Evolutionary conservation across 169 alveolate species (phyloP).

Genomic region (Pseudocohnilembus persalinus): DNA sequence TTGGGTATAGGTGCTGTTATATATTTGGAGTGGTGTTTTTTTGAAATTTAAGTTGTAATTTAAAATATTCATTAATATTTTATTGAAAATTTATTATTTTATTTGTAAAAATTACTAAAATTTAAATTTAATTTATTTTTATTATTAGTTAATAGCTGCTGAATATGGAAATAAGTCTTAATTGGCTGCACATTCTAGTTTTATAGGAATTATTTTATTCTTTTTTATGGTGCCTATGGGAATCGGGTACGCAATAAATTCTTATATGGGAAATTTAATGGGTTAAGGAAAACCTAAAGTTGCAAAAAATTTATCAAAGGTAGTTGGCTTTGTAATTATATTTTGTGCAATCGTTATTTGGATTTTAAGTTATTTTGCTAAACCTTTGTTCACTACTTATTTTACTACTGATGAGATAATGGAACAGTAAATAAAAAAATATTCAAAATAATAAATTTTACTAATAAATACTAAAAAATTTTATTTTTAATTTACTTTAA

Average conservation of each 20-base stretch:
- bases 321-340: not conserved
- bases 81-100: no score
- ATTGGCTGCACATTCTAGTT: constrained; percentile 15
- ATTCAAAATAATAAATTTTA: no score
- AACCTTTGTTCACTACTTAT: not conserved
- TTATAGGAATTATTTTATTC: constrained; percentile 6
- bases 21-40: not conserved
- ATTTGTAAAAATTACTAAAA: not conserved
- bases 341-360: not conserved
- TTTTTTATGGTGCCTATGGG: constrained; percentile 20
- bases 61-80: no score
- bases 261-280: constrained; percentile 9
- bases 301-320: not conserved
- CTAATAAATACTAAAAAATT: no score
- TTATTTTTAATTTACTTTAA: no score
- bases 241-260: not conserved
- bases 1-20: not conserved
- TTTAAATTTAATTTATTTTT: no score
- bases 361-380: not conserved
- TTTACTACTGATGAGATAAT: not conserved
- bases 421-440: not conserved
- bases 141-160: not conserved
- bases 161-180: not conserved
- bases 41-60: not conserved
- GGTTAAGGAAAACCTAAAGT: constrained; percentile 12